These are phyloP conservation scores for Pyrenula aspistea DNA, from an alignment of 495 filamentous ascomycete genomes.

Conservation along the genomic window DNA sequence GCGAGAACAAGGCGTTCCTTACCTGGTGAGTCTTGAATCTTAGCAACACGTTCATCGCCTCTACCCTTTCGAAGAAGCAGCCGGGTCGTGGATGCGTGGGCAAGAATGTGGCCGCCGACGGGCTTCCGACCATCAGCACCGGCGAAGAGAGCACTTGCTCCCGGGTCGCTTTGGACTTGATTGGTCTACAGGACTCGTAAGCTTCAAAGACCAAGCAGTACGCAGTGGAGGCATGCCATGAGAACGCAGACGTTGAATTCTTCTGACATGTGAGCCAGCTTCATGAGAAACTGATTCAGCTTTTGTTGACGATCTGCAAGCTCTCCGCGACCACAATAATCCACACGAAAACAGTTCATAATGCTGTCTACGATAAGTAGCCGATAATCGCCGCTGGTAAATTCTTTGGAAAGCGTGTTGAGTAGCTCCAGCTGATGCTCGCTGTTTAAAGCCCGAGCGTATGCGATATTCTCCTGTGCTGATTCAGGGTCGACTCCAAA, in stretches of 20 bases:
- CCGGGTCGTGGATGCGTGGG: conserved; percentile 66
- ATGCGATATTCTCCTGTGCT: conserved; percentile 65
- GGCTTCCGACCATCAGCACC: conserved; percentile 66
- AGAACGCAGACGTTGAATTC: conserved; percentile 72
- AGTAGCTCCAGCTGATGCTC: conserved; percentile 66
- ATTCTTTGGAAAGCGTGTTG: conserved; percentile 51
- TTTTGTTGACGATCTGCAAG: conserved; percentile 69
- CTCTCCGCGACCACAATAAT: conserved; percentile 64
- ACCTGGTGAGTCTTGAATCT: conserved; percentile 70
- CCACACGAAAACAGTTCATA: conserved; percentile 67
- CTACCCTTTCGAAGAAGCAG: conserved; percentile 65
- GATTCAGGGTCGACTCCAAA: conserved; percentile 56
- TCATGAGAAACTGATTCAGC: conserved; percentile 57
- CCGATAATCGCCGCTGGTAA: conserved; percentile 56
- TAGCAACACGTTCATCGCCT: conserved; percentile 69
- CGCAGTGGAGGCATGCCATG: conserved; percentile 35
- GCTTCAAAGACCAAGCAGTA: background rate
- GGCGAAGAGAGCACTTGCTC: conserved; percentile 67
- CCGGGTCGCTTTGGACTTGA: conserved; percentile 73
- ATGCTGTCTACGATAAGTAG: conserved; percentile 70
- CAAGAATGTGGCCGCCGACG: conserved; percentile 68
- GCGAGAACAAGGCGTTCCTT: too few species aligned
- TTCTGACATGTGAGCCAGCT: conserved; percentile 63
- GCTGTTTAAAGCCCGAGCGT: conserved; percentile 60
- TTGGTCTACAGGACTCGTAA: conserved; percentile 43